Conservation (phyloP, 2,329 filamentous ascomycete genomes). For the Stachybotrys chartarum region DNA sequence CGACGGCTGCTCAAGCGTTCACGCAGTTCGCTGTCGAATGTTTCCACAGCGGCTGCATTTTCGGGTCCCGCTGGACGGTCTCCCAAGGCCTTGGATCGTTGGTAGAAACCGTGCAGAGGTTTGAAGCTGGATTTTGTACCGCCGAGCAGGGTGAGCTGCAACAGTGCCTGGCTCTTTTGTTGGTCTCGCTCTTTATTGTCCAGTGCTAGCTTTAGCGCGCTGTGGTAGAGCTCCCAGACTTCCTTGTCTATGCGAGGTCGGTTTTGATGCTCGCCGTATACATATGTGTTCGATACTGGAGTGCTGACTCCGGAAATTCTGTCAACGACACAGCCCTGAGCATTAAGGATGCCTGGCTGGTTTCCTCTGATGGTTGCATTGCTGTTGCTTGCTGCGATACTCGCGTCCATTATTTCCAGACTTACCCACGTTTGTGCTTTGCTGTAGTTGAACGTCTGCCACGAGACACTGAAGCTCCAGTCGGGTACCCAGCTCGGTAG, state of each 20-base stretch:
- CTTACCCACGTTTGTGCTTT: background rate
- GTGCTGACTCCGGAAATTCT: background rate
- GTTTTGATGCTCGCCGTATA: background rate
- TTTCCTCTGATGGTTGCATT: background rate
- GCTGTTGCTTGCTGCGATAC: background rate
- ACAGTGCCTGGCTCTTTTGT: background rate
- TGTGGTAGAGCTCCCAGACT: background rate
- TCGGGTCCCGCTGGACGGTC: background rate
- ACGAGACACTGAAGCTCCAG: slow-evolving; percentile 3
- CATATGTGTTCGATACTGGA: background rate
- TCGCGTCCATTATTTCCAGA: background rate
- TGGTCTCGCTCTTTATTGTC: background rate
- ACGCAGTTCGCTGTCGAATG: slow-evolving; percentile 2
- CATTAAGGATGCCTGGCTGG: background rate
- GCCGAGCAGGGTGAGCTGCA: background rate
- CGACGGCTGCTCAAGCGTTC: slow-evolving; percentile 3
- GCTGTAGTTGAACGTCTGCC: slow-evolving; percentile 4
- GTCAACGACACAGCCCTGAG: background rate
- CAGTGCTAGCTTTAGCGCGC: background rate
- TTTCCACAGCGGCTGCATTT: background rate
- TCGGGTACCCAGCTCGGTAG: slow-evolving; percentile 6
- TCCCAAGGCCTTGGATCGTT: background rate
- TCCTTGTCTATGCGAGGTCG: background rate
- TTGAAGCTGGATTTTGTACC: background rate
- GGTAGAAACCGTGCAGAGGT: background rate